A percentile compares a stretch with the other conserved stretches of the same genome.
phyloP scores from a whole-genome alignment of 495 filamentous ascomycete genomes.

The Terfezia boudieri region DNA sequence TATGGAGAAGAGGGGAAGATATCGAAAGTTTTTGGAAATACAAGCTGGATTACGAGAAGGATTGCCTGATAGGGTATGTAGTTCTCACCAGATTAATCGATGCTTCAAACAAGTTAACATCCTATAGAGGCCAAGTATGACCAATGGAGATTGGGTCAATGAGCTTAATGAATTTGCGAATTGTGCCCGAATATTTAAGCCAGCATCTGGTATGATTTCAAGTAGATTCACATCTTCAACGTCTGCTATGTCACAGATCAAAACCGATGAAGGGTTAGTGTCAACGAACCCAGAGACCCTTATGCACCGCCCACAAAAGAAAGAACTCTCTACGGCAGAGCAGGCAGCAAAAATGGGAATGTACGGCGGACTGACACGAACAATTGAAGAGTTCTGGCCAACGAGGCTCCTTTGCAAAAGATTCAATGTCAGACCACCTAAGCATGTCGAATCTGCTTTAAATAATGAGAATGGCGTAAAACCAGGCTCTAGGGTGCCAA shows the following conservation, averaged over 20 bases:
- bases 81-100: not conserved
- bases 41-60: slow-evolving; percentile 40
- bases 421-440: slow-evolving; percentile 62
- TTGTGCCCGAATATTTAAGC: slow-evolving; percentile 80
- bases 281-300: slow-evolving; percentile 21
- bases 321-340: slow-evolving; percentile 55
- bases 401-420: slow-evolving; percentile 74
- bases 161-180: slow-evolving; percentile 75
- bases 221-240: slow-evolving; percentile 69
- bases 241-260: slow-evolving; percentile 24
- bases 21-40: slow-evolving; percentile 57
- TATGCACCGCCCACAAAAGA: slow-evolving; percentile 31
- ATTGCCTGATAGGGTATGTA: slow-evolving; percentile 33
- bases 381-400: slow-evolving; percentile 50
- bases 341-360: slow-evolving; percentile 79
- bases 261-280: slow-evolving; percentile 10
- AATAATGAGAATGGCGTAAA: not conserved
- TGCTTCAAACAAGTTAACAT: slow-evolving; percentile 1
- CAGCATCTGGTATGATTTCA: slow-evolving; percentile 77
- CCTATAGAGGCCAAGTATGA: slow-evolving; percentile 24
- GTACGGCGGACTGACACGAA: slow-evolving; percentile 75
- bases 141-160: slow-evolving; percentile 49
- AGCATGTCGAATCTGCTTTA: slow-evolving; percentile 32
- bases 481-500: not conserved
- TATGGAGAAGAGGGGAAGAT: slow-evolving; percentile 50